Percentiles rank a stretch among this genome's conserved stretches.
phyloP scores from a whole-genome alignment of 768 basidiomycete genomes.

The Pisolithus tinctorius region DNA sequence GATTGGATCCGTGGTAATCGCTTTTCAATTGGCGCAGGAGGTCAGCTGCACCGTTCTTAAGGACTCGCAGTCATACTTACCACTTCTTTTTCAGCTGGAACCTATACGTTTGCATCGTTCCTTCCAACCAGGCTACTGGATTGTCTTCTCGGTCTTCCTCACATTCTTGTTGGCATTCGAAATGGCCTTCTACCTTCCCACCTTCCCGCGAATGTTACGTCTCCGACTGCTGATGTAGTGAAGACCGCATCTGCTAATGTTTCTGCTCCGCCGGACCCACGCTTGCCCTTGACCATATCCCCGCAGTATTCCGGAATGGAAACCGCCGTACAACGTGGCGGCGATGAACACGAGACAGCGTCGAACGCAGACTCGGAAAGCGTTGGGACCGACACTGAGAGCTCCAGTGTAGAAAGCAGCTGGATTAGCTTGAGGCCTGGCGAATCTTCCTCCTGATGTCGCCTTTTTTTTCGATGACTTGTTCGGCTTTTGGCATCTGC shows the following conservation, averaged over 20 bases:
- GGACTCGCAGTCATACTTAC: slow-evolving; percentile 2
- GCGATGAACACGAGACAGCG: slow-evolving; percentile 33
- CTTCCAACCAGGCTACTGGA: slow-evolving; percentile 65
- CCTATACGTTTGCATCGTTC: slow-evolving; percentile 63
- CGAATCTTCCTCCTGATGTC: slow-evolving; percentile 13
- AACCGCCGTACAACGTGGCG: background rate
- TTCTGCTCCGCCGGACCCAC: too few relatives aligned
- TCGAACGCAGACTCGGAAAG: slow-evolving; percentile 71
- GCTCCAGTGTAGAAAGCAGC: slow-evolving; percentile 47
- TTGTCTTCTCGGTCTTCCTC: slow-evolving; percentile 57
- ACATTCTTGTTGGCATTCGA: slow-evolving; percentile 54
- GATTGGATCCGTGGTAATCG: slow-evolving; percentile 62
- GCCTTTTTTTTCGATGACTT: background rate
- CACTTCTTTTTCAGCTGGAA: slow-evolving; percentile 43
- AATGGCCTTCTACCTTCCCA: slow-evolving; percentile 52
- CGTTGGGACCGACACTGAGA: slow-evolving; percentile 47
- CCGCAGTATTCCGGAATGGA: background rate
- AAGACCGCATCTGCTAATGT: slow-evolving; percentile 2
- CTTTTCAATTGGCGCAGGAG: slow-evolving; percentile 73
- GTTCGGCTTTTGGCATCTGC: background rate
- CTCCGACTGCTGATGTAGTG: slow-evolving; percentile 2
- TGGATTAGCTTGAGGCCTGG: slow-evolving; percentile 57
- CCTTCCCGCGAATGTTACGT: slow-evolving; percentile 21
- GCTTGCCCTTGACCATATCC: too few relatives aligned
- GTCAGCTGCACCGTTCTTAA: slow-evolving; percentile 33